These are phyloP conservation scores for Apiosordaria backusii DNA, from an alignment of 495 filamentous ascomycete species.

Conservation along the genomic window DNA sequence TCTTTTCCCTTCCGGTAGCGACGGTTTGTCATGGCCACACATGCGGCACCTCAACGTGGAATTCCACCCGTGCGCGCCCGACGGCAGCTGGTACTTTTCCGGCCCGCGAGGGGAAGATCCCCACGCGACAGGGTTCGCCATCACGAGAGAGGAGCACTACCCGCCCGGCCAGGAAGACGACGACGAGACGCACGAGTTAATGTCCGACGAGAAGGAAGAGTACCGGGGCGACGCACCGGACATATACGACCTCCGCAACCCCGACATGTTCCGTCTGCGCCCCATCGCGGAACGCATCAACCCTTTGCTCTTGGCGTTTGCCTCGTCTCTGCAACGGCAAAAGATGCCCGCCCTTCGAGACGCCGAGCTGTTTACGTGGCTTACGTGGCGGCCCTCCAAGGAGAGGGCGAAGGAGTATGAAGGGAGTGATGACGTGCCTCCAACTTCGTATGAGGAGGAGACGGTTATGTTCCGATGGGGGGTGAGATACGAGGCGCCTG, in stretches of 20 bases:
- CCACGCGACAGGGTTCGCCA: constrained; percentile 24
- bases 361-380: too few species aligned
- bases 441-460: background rate
- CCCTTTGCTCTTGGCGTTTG: constrained; percentile 27
- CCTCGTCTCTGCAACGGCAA: constrained; percentile 15
- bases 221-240: background rate
- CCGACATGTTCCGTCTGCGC: constrained; percentile 29
- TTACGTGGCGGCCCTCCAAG: too few species aligned
- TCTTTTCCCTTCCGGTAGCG: too few species aligned
- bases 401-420: constrained; percentile 12
- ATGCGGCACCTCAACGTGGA: constrained; percentile 32
- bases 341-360: too few species aligned
- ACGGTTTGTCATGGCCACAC: constrained; percentile 23
- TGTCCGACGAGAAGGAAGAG: constrained; percentile 27
- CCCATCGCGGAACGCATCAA: constrained; percentile 25
- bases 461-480: constrained; percentile 17
- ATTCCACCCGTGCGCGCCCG: constrained; percentile 32
- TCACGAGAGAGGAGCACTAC: constrained; percentile 34
- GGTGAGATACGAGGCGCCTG: constrained; percentile 15
- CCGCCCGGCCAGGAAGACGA: constrained; percentile 25
- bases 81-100: constrained; percentile 33
- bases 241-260: constrained; percentile 14
- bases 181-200: constrained; percentile 24
- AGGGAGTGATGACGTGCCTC: constrained; percentile 12
- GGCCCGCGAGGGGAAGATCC: constrained; percentile 30